Evolutionary conservation across 345 rosid genomes (phyloP).

Genomic region (Ceriops decandra): DNA sequence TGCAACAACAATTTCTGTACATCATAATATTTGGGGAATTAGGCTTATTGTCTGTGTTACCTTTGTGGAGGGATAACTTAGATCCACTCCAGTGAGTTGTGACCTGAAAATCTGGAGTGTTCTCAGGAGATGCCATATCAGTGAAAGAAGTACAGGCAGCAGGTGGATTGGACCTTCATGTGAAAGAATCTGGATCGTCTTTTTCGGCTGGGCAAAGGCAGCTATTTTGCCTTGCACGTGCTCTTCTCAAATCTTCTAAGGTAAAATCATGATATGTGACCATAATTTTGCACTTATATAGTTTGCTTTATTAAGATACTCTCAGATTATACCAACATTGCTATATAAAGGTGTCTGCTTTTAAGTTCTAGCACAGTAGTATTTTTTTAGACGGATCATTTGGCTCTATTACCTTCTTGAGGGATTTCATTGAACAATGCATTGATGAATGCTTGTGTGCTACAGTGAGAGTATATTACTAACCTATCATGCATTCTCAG

Average conservation of each 20-base stretch:
- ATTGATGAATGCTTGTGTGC: neutral
- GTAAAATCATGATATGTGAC: too few relatives aligned
- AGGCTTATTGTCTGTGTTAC: neutral
- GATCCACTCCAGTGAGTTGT: constrained; percentile 57
- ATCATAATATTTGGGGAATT: neutral
- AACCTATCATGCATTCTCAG: constrained; percentile 24
- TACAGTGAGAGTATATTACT: constrained; percentile 3
- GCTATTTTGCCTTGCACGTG: constrained; percentile 68
- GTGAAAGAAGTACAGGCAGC: constrained; percentile 65
- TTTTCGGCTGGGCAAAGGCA: constrained; percentile 94
- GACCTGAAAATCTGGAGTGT: constrained; percentile 66
- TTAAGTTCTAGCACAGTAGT: too few relatives aligned
- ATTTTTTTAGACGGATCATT: too few relatives aligned
- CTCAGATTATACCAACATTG: constrained; percentile 1
- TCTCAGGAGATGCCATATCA: constrained; percentile 74
- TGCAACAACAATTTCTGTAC: neutral
- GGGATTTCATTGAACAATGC: too few relatives aligned
- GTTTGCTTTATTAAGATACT: too few relatives aligned
- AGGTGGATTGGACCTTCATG: constrained; percentile 62
- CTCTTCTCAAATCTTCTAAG: too few relatives aligned
- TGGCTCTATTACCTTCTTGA: too few relatives aligned
- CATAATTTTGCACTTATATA: too few relatives aligned
- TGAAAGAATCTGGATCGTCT: constrained; percentile 63
- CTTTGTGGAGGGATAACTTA: constrained; percentile 54
- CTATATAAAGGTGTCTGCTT: too few relatives aligned